Evolutionary conservation across 2,329 filamentous ascomycete genomes (phyloP).

Genomic region (Dothistroma septosporum): DNA sequence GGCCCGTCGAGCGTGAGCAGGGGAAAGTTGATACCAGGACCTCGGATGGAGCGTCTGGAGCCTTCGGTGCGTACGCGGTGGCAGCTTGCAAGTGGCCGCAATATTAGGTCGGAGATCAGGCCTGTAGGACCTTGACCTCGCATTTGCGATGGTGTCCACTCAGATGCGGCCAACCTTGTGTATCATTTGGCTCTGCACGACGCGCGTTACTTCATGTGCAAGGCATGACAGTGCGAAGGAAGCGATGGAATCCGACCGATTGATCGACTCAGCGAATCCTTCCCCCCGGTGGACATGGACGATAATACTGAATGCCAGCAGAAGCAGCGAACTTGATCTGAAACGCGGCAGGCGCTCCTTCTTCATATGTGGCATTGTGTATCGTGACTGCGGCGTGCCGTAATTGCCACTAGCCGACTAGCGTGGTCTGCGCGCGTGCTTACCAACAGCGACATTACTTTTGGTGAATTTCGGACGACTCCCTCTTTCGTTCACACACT

Average conservation of each 20-base stretch:
- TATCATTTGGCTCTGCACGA: constrained; percentile 6
- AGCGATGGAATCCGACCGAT: neutral
- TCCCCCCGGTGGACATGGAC: neutral
- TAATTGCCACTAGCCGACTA: neutral
- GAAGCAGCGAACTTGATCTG: neutral
- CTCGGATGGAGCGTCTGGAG: neutral
- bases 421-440: neutral
- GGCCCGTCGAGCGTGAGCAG: neutral
- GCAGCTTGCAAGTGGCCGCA: neutral
- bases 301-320: neutral
- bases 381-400: constrained; percentile 3
- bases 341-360: constrained; percentile 1
- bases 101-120: constrained; percentile 7
- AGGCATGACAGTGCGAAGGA: neutral
- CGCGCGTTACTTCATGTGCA: constrained; percentile 2
- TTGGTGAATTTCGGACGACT: constrained; percentile 10
- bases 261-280: neutral
- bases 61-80: neutral
- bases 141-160: constrained; percentile 9
- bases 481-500: constrained; percentile 11
- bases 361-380: constrained; percentile 3
- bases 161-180: constrained; percentile 10
- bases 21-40: neutral
- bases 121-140: constrained; percentile 7
- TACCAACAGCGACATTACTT: constrained; percentile 3